phyloP scores from a whole-genome alignment of 2,329 filamentous ascomycete species.

The Colletotrichum orbiculare region DNA sequence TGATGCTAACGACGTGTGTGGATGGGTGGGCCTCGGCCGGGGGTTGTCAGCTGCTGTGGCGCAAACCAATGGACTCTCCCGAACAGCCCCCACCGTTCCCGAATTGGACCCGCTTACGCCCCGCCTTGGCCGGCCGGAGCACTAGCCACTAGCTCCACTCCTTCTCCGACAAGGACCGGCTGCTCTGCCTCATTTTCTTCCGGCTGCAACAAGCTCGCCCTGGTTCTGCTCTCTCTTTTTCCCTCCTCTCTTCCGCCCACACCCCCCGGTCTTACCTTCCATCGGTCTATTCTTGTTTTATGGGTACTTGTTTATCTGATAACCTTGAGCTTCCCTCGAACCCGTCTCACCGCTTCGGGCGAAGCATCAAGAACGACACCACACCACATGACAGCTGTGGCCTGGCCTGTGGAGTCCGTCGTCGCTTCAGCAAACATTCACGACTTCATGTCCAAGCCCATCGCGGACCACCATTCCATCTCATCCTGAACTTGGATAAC shows the following conservation, averaged over 20 bases:
- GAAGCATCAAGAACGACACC: too few relatives aligned
- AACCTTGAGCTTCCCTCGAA: too few relatives aligned
- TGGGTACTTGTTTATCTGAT: too few relatives aligned
- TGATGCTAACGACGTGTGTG: slow-evolving; percentile 12
- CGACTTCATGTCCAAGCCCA: slow-evolving; percentile 11
- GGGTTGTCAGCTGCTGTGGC: slow-evolving; percentile 51
- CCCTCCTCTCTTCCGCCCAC: too few relatives aligned
- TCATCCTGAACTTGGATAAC: slow-evolving; percentile 17
- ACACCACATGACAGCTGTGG: too few relatives aligned
- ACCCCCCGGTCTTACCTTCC: too few relatives aligned
- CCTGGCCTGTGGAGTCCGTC: not conserved
- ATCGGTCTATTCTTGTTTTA: too few relatives aligned
- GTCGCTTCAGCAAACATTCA: not conserved
- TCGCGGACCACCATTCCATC: not conserved
- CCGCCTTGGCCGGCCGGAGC: slow-evolving; percentile 25
- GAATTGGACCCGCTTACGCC: slow-evolving; percentile 23
- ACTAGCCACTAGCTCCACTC: slow-evolving; percentile 13
- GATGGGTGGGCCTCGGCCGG: slow-evolving; percentile 42
- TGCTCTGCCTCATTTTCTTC: slow-evolving; percentile 5
- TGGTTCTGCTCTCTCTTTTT: too few relatives aligned
- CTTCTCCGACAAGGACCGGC: slow-evolving; percentile 12
- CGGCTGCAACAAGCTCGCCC: not conserved
- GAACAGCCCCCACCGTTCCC: slow-evolving; percentile 28
- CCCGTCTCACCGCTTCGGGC: too few relatives aligned
- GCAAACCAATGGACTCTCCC: slow-evolving; percentile 47